A percentile compares a stretch with the other conserved stretches of the same genome.
Conservation (phyloP, 441 rosid species). For the Arabidopsis hybrid region DNA sequence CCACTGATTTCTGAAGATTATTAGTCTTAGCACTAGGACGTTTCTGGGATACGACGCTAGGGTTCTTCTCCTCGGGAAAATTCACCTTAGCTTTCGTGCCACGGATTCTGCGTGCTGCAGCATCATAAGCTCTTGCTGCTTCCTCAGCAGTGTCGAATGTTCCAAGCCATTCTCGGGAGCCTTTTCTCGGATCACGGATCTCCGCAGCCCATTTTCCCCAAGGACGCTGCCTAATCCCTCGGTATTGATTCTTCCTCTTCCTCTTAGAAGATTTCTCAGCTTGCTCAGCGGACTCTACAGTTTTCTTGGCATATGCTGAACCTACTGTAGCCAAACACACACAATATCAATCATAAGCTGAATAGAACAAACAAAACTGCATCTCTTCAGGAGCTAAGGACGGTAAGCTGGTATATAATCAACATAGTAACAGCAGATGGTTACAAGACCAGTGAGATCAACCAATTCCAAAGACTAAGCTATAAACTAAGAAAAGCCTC, state of each 20-base stretch:
- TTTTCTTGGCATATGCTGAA: constrained; percentile 49
- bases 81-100: constrained; percentile 93
- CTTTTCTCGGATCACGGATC: constrained; percentile 95
- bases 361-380: background rate
- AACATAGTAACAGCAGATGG: constrained; percentile 5
- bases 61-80: constrained; percentile 70
- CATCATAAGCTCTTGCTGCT: constrained; percentile 97
- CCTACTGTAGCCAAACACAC: constrained; percentile 47
- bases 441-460: constrained; percentile 20
- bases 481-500: constrained; percentile 12
- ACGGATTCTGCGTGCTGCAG: constrained; percentile 85
- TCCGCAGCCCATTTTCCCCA: constrained; percentile 99
- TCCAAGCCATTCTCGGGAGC: constrained; percentile 90
- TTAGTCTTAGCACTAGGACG: constrained; percentile 28
- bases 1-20: constrained; percentile 47
- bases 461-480: constrained; percentile 18
- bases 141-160: constrained; percentile 98
- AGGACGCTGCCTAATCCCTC: constrained; percentile 96
- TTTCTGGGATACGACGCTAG: constrained; percentile 30
- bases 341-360: constrained; percentile 12
- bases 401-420: constrained; percentile 6
- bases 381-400: background rate
- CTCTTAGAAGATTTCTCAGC: constrained; percentile 77
- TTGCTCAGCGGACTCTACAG: constrained; percentile 55
- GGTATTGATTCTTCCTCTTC: constrained; percentile 91